Conservation (phyloP, 805 yeast genomes). For the Zygosaccharomyces pseudorouxii region DNA sequence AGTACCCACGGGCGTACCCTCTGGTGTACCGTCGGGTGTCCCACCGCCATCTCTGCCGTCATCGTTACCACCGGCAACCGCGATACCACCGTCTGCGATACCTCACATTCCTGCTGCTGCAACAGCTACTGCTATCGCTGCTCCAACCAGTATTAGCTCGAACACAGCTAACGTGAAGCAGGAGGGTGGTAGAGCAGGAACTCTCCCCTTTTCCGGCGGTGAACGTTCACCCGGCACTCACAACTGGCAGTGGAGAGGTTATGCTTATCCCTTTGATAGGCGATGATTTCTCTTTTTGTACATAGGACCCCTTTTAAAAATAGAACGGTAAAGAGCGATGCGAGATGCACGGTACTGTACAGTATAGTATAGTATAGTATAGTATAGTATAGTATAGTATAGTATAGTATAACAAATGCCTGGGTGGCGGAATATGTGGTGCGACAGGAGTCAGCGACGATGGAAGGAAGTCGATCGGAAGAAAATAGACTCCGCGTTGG, state of each 20-base stretch:
- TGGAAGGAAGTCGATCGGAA: no score
- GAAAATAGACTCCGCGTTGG: no score
- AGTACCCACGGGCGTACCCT: no score
- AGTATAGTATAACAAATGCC: neutral
- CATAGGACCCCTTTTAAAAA: neutral
- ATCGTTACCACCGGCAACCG: constrained; percentile 13
- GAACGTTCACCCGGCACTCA: neutral
- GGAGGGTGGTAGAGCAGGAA: neutral
- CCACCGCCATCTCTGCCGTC: constrained; percentile 11
- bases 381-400: neutral
- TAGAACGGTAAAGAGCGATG: neutral
- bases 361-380: neutral
- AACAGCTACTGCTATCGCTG: no score
- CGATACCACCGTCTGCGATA: constrained; percentile 2
- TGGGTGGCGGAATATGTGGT: no score
- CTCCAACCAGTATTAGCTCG: no score
- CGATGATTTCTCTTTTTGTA: neutral
- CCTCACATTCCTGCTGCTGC: neutral
- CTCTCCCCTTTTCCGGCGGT: neutral
- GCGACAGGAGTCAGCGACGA: neutral
- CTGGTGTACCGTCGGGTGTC: constrained; percentile 10
- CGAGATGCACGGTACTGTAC: neutral
- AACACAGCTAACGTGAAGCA: neutral
- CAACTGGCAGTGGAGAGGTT: constrained; percentile 3
- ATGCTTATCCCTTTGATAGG: constrained; percentile 2